phyloP scores from a whole-genome alignment of 495 filamentous ascomycete species.

The Beverwykella pulmonaria region DNA sequence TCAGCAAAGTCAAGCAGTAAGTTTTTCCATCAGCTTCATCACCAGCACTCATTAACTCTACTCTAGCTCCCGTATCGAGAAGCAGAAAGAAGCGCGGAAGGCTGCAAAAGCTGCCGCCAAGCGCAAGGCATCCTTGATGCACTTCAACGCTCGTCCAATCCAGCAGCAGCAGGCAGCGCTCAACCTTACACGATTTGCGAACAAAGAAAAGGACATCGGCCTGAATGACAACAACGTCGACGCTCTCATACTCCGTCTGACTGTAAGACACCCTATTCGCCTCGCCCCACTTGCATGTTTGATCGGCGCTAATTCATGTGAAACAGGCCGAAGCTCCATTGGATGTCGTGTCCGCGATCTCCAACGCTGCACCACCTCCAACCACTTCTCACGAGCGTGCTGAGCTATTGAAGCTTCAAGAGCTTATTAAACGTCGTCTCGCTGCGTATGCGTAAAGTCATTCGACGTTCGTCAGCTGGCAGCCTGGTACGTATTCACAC shows the following conservation, averaged over 20 bases:
- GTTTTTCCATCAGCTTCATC: constrained; percentile 11
- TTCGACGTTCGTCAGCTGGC: neutral
- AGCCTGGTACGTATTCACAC: neutral
- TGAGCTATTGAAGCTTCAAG: constrained; percentile 20
- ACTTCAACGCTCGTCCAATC: constrained; percentile 21
- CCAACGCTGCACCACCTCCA: constrained; percentile 4
- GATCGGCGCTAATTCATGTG: constrained; percentile 39
- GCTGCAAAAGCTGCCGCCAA: constrained; percentile 7
- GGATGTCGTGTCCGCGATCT: constrained; percentile 36
- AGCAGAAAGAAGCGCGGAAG: constrained; percentile 4
- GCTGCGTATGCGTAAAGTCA: neutral
- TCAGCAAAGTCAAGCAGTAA: constrained; percentile 54
- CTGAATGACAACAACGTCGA: constrained; percentile 36
- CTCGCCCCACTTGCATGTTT: constrained; percentile 32
- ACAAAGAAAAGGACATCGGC: constrained; percentile 42
- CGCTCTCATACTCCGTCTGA: constrained; percentile 41
- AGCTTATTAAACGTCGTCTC: constrained; percentile 18
- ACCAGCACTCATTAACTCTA: constrained; percentile 4
- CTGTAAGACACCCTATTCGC: constrained; percentile 38
- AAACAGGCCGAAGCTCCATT: constrained; percentile 46
- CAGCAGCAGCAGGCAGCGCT: constrained; percentile 55
- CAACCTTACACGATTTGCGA: constrained; percentile 55
- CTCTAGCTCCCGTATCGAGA: constrained; percentile 13
- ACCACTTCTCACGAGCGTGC: constrained; percentile 13
- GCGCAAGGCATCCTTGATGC: constrained; percentile 12